Evolutionary conservation across 2,329 filamentous ascomycete species (phyloP).

Genomic region (Cladosporium sp.): DNA sequence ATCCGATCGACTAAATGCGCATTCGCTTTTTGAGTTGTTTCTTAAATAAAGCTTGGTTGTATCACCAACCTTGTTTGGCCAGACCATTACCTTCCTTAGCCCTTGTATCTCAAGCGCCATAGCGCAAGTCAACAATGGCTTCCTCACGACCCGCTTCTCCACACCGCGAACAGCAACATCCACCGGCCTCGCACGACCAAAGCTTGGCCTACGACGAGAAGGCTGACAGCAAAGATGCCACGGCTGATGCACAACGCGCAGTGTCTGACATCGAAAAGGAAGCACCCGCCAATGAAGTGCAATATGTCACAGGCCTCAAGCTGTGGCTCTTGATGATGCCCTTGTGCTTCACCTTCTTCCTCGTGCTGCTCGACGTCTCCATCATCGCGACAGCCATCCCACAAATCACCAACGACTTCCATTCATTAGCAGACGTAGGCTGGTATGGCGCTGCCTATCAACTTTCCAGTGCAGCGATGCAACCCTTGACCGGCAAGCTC

Average conservation of each 20-base stretch:
- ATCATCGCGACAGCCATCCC: slow-evolving; percentile 28
- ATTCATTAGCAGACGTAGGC: slow-evolving; percentile 38
- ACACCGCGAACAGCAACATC: not conserved
- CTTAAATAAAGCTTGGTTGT: not conserved
- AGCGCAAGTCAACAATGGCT: not conserved
- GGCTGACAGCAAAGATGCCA: not conserved
- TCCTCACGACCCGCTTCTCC: not conserved
- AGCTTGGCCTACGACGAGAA: not conserved
- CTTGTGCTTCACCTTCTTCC: slow-evolving; percentile 33
- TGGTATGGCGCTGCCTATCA: slow-evolving; percentile 35
- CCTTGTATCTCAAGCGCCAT: no score
- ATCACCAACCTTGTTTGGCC: not conserved
- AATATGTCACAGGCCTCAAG: slow-evolving; percentile 32
- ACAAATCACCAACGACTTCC: slow-evolving; percentile 38
- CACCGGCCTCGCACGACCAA: not conserved
- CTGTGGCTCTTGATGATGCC: slow-evolving; percentile 34
- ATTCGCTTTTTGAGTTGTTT: no score
- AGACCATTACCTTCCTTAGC: not conserved
- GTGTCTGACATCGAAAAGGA: not conserved
- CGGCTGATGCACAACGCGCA: not conserved
- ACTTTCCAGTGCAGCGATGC: slow-evolving; percentile 14
- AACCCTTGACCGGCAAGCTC: slow-evolving; percentile 19
- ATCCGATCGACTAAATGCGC: no score
- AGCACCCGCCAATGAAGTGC: not conserved
- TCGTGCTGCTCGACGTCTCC: slow-evolving; percentile 20